Evolutionary conservation across 805 yeast genomes (phyloP), one percentile per base, ranked within the genome.

Genomic region (Pichia ethanolica): DNA sequence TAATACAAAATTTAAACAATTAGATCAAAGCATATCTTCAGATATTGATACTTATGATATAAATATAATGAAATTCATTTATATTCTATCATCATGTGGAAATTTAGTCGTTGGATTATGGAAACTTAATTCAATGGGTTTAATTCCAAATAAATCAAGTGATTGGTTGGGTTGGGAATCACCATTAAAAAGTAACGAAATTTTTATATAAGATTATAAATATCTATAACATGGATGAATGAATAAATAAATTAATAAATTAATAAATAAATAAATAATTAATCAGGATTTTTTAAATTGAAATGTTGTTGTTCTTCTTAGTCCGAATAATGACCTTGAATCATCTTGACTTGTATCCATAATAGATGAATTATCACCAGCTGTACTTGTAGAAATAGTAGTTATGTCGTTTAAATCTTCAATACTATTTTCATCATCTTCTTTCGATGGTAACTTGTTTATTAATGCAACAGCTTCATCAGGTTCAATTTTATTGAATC

Each of bases 141-240:
- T 91, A 55, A 81, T 91, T 51, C 99, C 99, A 26, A 87, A 85
- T 58, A 83, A 81, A 36, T 75, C 75, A 42, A 83, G 95, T 56
- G 99, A 91, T 63, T 93, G 98, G 98, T 69, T 91, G 14, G 81
- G 89, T 7, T 90, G 95, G 90, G 95, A 89, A 61, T 58, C 56
- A 3, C 69, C 73, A 7, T 56, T 71, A 4, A 51, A 47, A 5
- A 66, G 67, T 14, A 14, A 43, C 5, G 61, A 63, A 33, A 48
- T 38, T 9, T 48, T 46, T 37, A 36, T 56, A 33, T 54, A 43
- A 25, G 14, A 2, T 5, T 33, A 7, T 7, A 7, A 26, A 39
- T 10, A 39, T 11, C 35, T 2, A 9, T 9, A 5, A 34, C 13
- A 11, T 9, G n/a, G 5, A 7, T n/a, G 14, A 20, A 33, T 9